Evolutionary conservation across 306 rosid genomes (phyloP), one percentile per base, ranked within the genome.

Genomic region (Pyrus communis): DNA sequence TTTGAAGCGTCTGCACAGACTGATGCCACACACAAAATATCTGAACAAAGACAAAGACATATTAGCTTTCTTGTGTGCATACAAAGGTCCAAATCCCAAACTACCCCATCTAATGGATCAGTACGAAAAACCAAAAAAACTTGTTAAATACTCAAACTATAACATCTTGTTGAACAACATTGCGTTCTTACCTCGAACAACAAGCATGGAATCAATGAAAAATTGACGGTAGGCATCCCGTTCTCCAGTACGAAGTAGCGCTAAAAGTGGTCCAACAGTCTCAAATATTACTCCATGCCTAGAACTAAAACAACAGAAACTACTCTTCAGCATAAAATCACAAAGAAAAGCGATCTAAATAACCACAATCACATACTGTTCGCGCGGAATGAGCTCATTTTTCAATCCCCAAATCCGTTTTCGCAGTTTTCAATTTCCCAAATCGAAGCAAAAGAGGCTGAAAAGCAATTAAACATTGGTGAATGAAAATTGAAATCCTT

Each of bases 231-330:
- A 95, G 7, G 91, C 82, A 78, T 90, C 92, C 38, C 91, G 85
- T 5, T 89, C 86, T 23, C 89, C 91, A 27, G 93, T 74, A 17
- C 97, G 98, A 84, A 95, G 97, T 77, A 92, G 68, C 3, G 93
- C 85, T 40, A 95, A 80, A 81, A 92, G 97, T 4, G 93, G 86
- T 67, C 89, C 93, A 23, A 90, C 77, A 0, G 93, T 82, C 80
- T 92, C 96, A 57, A 92, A 89, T 70, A 92, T 88, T 3, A 95
- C 85, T 42, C 84, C 91, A 77, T 92, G 91, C 69, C 89, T 80
- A 79, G 92, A 86, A 38, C 98, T 91, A 88, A 82, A 85, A 77
- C 46, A 67, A 33, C 65, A 11, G 51, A 74, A 54, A 72, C 28
- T 58, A 33, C 21, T 71, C 58, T 79, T 27, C 51, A 73, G 22